Base-by-base conservation (phyloP, 192 early-diverging fungal species). In the Coemansia asiatica region DNA sequence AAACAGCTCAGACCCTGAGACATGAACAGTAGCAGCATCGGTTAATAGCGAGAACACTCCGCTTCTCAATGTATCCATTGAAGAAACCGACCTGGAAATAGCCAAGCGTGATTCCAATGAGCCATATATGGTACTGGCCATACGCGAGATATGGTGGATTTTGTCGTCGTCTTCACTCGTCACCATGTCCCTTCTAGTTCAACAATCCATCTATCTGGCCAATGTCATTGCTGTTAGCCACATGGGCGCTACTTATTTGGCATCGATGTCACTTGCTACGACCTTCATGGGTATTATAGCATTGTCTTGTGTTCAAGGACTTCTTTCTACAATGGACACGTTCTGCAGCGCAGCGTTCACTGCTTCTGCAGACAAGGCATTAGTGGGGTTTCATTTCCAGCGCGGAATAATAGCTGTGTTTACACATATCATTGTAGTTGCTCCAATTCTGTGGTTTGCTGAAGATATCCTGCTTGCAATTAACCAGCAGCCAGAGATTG, bases 401-500 rank as follows among this genome's bases (percentile, higher is more conserved):
- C n/a, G n/a, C n/a, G 63, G 74, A 81, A 2, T 55, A 79, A 8
- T 60, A 92, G 29, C 92, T 89, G 77, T 88, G 78, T 83, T 55
- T 23, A 13, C 53, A 9, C 53, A 55, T 23, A 6, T 55, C 6
- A 28, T 81, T 19, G 88, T 91, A 4, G 89, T 96, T 67, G 74
- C 83, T 0, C 59, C 83, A 8, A 57, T 94, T 29, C 90, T 90
- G 81, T 88, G 81, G 84, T 81, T 83, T 50, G 85, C 91, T 5
- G 88, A 88, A 60, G 27, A 54, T n/a, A 74, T 95, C 25, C 75
- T 96, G 35, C 28, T 89, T 1, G 69, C 86, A 12, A 56, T 89
- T 10, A 94, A 13, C 84, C 92, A 0, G 1, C 69, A 0, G 71
- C 49, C 27, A 8, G 26, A 26, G 90, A 84, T 1, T 21, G n/a